Base-by-base conservation (phyloP, 2,329 filamentous ascomycete genomes). In the Pestalotiopsis sp. region DNA sequence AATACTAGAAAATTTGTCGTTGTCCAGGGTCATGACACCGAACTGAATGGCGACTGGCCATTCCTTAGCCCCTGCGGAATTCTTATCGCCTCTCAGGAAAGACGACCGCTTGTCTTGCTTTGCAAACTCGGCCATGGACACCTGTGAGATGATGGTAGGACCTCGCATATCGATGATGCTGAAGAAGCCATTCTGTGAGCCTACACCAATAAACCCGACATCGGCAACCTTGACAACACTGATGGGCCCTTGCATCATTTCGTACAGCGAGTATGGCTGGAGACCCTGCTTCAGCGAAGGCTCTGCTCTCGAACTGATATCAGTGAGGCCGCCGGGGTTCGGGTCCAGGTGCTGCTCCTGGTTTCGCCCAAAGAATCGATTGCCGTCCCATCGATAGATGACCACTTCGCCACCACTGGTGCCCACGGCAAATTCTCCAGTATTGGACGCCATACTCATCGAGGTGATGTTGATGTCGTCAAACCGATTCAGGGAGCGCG, bases 1-100 rank as follows among this genome's bases (percentile, higher is more conserved):
- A 68, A 99, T 97, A 75, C 94, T 98, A 1, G 96, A 98, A 78
- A 97, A 99, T 72, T 93, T 90, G 76, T 98, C 95, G n/a, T 92
- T 93, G 58, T 98, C 96, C 4, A 98, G 83, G 3, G 93, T 97
- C 90, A 99, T 91, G 61, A 97, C 93, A 66, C 93, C 94, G 81
- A 98, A 99, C 76, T 98, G 93, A 36, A 98, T 90, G 38, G 84
- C 86, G 0, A 93, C 94, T 0, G 93, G 90, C 88, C 91, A 97
- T 75, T 98, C 95, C 62, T 85, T 86, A 3, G 74, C 77, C 4
- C 83, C 79, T 4, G 85, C 79, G 27, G 83, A 80, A 65, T 79
- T 83, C 36, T 84, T 87, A 68, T 85, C 86, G 13, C 82, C 83
- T 79, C 86, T 88, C 70, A 91, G 84, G 74, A 98, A 92, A 66